phyloP scores from a whole-genome alignment of 352 stramenopile genomes.

The Globisporangium barbulae region DNA sequence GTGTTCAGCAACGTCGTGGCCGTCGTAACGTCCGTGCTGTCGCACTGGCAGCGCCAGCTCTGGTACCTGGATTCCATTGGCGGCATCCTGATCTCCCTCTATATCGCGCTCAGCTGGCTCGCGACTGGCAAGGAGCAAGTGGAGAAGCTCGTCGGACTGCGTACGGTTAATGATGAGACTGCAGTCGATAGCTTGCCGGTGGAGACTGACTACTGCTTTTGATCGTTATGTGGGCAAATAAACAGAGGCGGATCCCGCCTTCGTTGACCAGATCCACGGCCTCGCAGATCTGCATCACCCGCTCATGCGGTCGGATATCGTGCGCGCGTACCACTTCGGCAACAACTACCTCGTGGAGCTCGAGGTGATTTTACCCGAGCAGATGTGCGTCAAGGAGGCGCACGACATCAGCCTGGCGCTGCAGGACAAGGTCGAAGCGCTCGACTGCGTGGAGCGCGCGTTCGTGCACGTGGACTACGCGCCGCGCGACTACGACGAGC shows the following conservation, averaged over 20 bases:
- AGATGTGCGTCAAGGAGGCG: constrained; percentile 90
- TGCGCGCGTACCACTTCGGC: constrained; percentile 95
- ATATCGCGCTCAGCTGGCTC: constrained; percentile 96
- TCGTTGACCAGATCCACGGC: constrained; percentile 91
- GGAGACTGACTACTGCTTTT: background rate
- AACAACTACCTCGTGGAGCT: constrained; percentile 94
- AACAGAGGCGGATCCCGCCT: constrained; percentile 86
- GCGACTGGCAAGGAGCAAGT: constrained; percentile 95
- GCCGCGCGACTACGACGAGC: constrained; percentile 84
- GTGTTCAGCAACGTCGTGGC: constrained; percentile 93
- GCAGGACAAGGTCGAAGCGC: constrained; percentile 94
- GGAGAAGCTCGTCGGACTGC: constrained; percentile 82
- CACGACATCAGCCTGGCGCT: constrained; percentile 97
- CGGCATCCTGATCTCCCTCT: constrained; percentile 94
- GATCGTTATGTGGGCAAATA: background rate
- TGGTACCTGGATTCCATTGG: constrained; percentile 95
- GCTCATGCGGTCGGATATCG: constrained; percentile 91
- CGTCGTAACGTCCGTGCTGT: constrained; percentile 72
- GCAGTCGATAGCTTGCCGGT: background rate
- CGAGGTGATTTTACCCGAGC: constrained; percentile 81
- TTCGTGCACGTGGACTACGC: constrained; percentile 99
- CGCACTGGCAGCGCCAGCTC: constrained; percentile 62
- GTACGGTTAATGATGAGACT: constrained; percentile 37
- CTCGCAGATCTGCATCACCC: constrained; percentile 88
- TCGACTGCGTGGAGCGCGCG: constrained; percentile 95